Evolutionary conservation across 2,329 filamentous ascomycete genomes (phyloP).

Genomic region (Alternaria incomplexa): DNA sequence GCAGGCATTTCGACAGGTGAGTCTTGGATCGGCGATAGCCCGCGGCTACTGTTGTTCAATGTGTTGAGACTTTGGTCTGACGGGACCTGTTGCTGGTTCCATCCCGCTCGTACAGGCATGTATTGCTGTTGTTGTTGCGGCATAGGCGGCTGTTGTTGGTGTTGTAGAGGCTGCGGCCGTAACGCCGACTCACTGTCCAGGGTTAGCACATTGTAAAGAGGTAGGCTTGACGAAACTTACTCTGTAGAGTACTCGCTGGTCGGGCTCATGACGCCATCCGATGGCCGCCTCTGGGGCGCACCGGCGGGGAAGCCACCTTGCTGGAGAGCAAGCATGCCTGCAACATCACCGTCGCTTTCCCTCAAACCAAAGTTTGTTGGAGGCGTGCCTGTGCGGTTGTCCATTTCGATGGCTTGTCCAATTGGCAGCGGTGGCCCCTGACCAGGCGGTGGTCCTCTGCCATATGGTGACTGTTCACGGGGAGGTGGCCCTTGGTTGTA

Average conservation of each 20-base stretch:
- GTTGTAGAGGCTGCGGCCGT: slow-evolving; percentile 26
- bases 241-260: slow-evolving; percentile 75
- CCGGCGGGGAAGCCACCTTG: slow-evolving; percentile 52
- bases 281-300: slow-evolving; percentile 33
- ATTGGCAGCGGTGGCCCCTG: slow-evolving; percentile 46
- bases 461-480: slow-evolving; percentile 47
- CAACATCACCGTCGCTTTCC: slow-evolving; percentile 74
- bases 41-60: slow-evolving; percentile 37
- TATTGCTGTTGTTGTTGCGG: slow-evolving; percentile 40
- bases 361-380: slow-evolving; percentile 50
- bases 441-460: slow-evolving; percentile 63
- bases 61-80: slow-evolving; percentile 36
- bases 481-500: slow-evolving; percentile 49
- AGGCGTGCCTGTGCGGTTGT: slow-evolving; percentile 59
- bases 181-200: slow-evolving; percentile 14
- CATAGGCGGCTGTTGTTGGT: slow-evolving; percentile 21
- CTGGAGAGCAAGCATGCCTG: slow-evolving; percentile 75
- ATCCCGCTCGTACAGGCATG: slow-evolving; percentile 55
- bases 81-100: slow-evolving; percentile 42
- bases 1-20: slow-evolving; percentile 45
- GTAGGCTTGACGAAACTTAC: slow-evolving; percentile 58
- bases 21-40: slow-evolving; percentile 49
- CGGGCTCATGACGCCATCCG: slow-evolving; percentile 55
- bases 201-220: slow-evolving; percentile 6
- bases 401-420: slow-evolving; percentile 80